Base-by-base conservation (phyloP, 805 yeast species). In the Kuraishia cidri region DNA sequence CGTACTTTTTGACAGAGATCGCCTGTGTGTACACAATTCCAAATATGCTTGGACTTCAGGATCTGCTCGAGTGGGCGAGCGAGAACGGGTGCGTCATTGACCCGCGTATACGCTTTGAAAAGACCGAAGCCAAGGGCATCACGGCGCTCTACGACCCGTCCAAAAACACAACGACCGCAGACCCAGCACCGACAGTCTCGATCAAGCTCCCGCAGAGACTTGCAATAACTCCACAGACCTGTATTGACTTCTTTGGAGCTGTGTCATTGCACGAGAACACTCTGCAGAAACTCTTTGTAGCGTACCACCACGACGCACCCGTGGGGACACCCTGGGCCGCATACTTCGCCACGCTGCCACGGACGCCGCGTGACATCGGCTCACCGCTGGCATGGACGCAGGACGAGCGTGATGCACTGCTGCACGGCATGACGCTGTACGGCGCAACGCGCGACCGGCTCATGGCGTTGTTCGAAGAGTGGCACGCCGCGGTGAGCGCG, bases 381-480 rank as follows among this genome's bases (percentile, higher is more conserved):
- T 62, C 77, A 8, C 94, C 96, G 1, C 69, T 71, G 33, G 73
- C 72, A 41, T 87, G 88, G 86, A 58, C 57, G 21, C 47, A 62
- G 1, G 57, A 55, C 3, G 83, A 79, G 27, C 60, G 71, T 34
- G 50, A 56, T 4, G 11, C 6, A 5, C 47, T 65, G 22, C 50
- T 87, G 8, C 59, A 64, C 27, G 88, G 88, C 0, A 79, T 95
- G 0, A 88, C 86, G 48, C 62, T 84, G 17, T 70, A 67, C n/a
- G 57, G 66, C 27, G 65, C 78, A 2, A 49, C 79, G 22, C 62
- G 64, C 15, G 63, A 63, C n/a, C 66, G 68, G 27, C 48, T 73
- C 20, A 48, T 46, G 4, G 46, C 47, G 4, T 50, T 78, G 35
- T 53, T 76, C 4, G 71, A 71, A 27, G 90, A 81, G 47, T 85